Evolutionary conservation across 495 filamentous ascomycete genomes (phyloP), one percentile per base, ranked within the genome.

Genomic region (Platismatia glauca): DNA sequence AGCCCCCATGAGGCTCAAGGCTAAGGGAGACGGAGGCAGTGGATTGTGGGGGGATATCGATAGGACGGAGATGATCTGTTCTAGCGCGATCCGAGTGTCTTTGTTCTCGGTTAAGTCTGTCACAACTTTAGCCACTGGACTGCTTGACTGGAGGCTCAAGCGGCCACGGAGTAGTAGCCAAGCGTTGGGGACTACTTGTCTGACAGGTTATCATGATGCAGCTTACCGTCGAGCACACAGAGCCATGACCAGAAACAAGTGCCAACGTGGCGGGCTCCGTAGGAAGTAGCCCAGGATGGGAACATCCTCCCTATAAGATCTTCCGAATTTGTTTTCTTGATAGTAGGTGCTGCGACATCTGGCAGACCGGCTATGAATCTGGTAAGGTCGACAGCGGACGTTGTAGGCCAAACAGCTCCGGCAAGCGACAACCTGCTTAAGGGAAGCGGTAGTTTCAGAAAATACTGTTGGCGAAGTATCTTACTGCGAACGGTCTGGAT

Each of bases 201-300:
- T 46, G 15, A 41, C 57, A 41, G 34, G 37, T 41, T 41, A 24
- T 44, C 39, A 44, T 3, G 0, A 44, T 44, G 44, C 57, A 12
- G 38, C 53, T 57, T 55, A 67, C 65, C 65, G 38, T 67, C 65
- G 50, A 67, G 29, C n/a, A 66, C 46, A 22, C 65, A 67, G 34
- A 67, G 56, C 61, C 65, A 67, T 34, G 55, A 55, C 63, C 65
- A 67, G 46, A 67, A 67, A 34, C 62, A 67, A 29, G 65, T 39
- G 6, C 57, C 65, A n/a, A 67, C 53, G n/a, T 66, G 48, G 29
- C 63, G 56, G 38, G 63, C 65, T 33, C 57, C 61, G 9, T 5
- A 33, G 9, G 46, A 18, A 27, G 34, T 56, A 13, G 60, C n/a
- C 27, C 39, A 63, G 6, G 35, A 31, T 0, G 65, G 65, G 24